Evolutionary conservation across 768 basidiomycete species (phyloP).

Genomic region (Wakefieldia striispora): DNA sequence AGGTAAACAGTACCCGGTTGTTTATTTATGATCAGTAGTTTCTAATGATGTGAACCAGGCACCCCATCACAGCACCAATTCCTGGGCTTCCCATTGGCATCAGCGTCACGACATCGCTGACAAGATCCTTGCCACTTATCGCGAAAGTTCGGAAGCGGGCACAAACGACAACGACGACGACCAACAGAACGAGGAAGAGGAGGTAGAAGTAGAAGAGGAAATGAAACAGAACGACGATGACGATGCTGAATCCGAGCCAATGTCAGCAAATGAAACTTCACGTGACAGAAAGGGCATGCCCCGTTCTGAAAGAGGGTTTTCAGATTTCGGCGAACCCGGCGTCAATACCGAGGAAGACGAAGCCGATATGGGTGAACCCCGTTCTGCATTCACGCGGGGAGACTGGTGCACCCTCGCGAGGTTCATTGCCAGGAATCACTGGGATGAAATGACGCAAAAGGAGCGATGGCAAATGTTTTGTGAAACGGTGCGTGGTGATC

Average conservation of each 20-base stretch:
- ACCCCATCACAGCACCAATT: conserved; percentile 61
- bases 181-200: conserved; percentile 37
- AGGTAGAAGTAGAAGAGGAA: conserved; percentile 26
- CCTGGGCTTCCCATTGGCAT: conserved; percentile 71
- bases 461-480: conserved; percentile 58
- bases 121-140: conserved; percentile 49
- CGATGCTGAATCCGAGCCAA: conserved; percentile 22
- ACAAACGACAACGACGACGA: conserved; percentile 32
- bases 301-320: conserved; percentile 19
- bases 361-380: conserved; percentile 50
- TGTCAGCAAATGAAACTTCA: conserved; percentile 17
- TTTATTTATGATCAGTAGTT: background rate
- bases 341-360: conserved; percentile 29
- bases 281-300: conserved; percentile 17
- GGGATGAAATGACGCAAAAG: conserved; percentile 37
- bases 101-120: conserved; percentile 64
- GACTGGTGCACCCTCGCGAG: conserved; percentile 60
- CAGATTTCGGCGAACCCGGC: conserved; percentile 18
- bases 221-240: conserved; percentile 20
- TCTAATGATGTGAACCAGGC: conserved; percentile 39
- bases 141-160: conserved; percentile 30
- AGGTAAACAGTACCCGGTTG: conserved; percentile 34
- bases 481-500: conserved; percentile 41
- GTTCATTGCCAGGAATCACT: conserved; percentile 52
- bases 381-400: conserved; percentile 53